Base-by-base conservation (phyloP, 1,139 yeast genomes). In the Suhomyces bolitotheri region DNA sequence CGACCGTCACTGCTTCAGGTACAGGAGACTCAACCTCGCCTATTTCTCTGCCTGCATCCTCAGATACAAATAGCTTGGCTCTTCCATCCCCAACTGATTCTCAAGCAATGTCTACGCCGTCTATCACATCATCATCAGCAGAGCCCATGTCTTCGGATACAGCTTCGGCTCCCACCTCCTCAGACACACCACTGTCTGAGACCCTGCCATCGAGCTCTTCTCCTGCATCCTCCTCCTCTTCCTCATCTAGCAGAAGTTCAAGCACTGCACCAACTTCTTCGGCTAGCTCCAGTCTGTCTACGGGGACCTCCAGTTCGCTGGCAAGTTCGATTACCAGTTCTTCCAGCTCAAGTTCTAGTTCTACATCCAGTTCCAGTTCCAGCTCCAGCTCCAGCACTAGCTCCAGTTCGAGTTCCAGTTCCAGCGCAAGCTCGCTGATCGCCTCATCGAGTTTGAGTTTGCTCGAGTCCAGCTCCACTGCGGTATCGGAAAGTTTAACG, bases 391-490 rank as follows among this genome's bases (percentile, higher is more conserved):
- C 28, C 16, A 25, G 28, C 11, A 16, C 28, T 21, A 25, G 28
- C 21, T 25, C 28, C 15, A 25, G 28, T 16, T 16, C 12, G 10
- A 2, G 27, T 7, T 5, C 28, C 22, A 25, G 28, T 6, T 16
- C 19, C 19, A 25, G 21, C 22, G 7, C 21, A 13, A 25, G 20
- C 20, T 17, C 20, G 8, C n/a, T 10, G 15, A 12, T 21, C 11
- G 11, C n/a, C 31, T 14, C 32, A 3, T 64, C 60, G 4, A 81
- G 62, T 27, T 68, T 62, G 36, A 65, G 64, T 15, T n/a, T n/a
- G n/a, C n/a, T n/a, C n/a, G n/a, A n/a, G n/a, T 71, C 72, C 7
- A 71, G 63, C 38, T 78, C 78, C 45, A 24, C 26, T 17, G 15
- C 19, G 14, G 25, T 33, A 4, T 11, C 16, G 16, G 14, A 16